These are phyloP conservation scores for Cladosporium halotolerans DNA, from an alignment of 2,329 filamentous ascomycete species.

Conservation along the genomic window DNA sequence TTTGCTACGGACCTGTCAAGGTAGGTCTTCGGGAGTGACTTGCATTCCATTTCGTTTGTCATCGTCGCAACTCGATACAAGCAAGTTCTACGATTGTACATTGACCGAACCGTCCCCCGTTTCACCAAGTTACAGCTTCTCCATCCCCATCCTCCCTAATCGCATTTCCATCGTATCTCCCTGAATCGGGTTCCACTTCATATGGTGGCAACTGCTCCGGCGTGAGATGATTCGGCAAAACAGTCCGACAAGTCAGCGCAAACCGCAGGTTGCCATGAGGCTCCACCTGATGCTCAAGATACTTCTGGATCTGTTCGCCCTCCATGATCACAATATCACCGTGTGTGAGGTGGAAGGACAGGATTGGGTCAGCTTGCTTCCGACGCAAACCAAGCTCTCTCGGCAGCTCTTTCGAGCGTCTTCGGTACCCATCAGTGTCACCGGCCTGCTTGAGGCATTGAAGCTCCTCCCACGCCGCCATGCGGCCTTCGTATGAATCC, in stretches of 20 bases:
- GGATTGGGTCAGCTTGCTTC: conserved; percentile 28
- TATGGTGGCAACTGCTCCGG: conserved; percentile 34
- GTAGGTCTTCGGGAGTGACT: no score
- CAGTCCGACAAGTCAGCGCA: conserved; percentile 51
- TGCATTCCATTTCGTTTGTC: no score
- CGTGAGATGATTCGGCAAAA: conserved; percentile 41
- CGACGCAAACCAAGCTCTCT: conserved; percentile 33
- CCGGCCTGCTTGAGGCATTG: conserved; percentile 14
- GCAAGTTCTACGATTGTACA: no score
- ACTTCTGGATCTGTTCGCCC: conserved; percentile 51
- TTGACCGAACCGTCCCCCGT: neutral
- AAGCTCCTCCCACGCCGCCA: conserved; percentile 28
- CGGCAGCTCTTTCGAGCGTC: conserved; percentile 29
- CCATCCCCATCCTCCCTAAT: conserved; percentile 4
- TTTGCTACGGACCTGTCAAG: no score
- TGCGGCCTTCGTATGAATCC: conserved; percentile 29
- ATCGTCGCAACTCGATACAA: no score
- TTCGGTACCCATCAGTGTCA: neutral
- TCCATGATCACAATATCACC: conserved; percentile 63
- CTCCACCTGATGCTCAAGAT: conserved; percentile 54
- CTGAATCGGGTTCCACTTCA: conserved; percentile 31
- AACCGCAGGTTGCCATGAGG: conserved; percentile 49
- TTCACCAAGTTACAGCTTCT: conserved; percentile 4
- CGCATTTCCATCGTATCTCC: conserved; percentile 31
- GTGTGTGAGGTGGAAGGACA: conserved; percentile 50